These are phyloP conservation scores for Solanum habrochaites DNA, from an alignment of 257 asterid species.

Conservation along the genomic window DNA sequence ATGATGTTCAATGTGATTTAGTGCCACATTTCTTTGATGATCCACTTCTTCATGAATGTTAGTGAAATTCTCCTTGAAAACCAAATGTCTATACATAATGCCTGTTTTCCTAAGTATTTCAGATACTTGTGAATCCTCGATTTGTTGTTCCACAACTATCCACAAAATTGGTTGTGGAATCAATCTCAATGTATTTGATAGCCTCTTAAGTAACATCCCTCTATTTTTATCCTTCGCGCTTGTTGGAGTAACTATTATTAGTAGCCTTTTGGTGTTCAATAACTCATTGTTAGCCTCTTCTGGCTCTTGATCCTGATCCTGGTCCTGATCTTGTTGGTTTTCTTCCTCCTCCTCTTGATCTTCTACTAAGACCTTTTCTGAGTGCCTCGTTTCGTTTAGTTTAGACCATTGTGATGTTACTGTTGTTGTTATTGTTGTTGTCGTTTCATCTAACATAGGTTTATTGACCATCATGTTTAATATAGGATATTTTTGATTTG, in stretches of 20 bases:
- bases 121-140: constrained; percentile 34
- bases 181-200: constrained; percentile 59
- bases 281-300: background rate
- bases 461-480: constrained; percentile 14
- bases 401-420: background rate
- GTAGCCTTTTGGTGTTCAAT: constrained; percentile 23
- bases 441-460: constrained; percentile 14
- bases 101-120: constrained; percentile 63
- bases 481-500: constrained; percentile 9
- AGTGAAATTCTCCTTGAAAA: constrained; percentile 72
- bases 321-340: background rate
- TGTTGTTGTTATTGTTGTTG: background rate
- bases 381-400: background rate
- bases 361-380: background rate
- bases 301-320: background rate
- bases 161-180: constrained; percentile 69
- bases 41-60: constrained; percentile 51
- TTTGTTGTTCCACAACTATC: constrained; percentile 68
- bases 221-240: constrained; percentile 20
- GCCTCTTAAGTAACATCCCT: constrained; percentile 31
- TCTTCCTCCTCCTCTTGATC: background rate
- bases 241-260: constrained; percentile 70
- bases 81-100: constrained; percentile 81
- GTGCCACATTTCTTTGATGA: constrained; percentile 73
- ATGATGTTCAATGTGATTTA: constrained; percentile 85